Percentiles rank a stretch among this genome's conserved stretches.
Evolutionary conservation across 805 yeast species (phyloP).

Genomic region (Yarrowia osloensis): DNA sequence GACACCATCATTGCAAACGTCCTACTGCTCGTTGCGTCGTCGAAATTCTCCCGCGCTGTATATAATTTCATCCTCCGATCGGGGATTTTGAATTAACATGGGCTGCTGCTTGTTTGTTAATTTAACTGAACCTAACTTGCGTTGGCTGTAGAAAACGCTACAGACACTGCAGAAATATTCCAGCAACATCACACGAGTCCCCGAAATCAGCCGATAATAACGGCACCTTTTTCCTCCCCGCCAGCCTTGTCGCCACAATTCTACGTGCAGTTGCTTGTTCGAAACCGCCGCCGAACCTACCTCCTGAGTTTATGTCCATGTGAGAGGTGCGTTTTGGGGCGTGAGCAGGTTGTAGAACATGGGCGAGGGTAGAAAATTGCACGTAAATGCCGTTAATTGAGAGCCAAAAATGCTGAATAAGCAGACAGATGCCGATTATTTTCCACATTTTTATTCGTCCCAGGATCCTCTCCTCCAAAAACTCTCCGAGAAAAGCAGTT

Average conservation of each 20-base stretch:
- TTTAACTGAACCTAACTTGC: neutral
- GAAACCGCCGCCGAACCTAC: neutral
- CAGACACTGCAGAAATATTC: neutral
- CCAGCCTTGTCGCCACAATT: neutral
- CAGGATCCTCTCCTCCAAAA: neutral
- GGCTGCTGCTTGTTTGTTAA: neutral
- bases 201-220: neutral
- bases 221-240: neutral
- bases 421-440: neutral
- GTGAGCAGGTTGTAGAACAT: neutral
- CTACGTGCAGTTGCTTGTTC: neutral
- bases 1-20: too few relatives aligned
- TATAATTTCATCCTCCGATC: too few relatives aligned
- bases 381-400: neutral
- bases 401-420: neutral
- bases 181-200: neutral
- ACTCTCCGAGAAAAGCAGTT: neutral
- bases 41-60: too few relatives aligned
- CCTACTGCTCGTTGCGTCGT: too few relatives aligned
- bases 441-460: neutral
- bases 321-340: conserved; percentile 12
- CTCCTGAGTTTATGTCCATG: conserved; percentile 16
- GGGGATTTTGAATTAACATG: neutral
- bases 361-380: neutral
- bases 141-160: neutral